Evolutionary conservation across 257 asterid genomes (phyloP).

Genomic region (Solanum rostratum): DNA sequence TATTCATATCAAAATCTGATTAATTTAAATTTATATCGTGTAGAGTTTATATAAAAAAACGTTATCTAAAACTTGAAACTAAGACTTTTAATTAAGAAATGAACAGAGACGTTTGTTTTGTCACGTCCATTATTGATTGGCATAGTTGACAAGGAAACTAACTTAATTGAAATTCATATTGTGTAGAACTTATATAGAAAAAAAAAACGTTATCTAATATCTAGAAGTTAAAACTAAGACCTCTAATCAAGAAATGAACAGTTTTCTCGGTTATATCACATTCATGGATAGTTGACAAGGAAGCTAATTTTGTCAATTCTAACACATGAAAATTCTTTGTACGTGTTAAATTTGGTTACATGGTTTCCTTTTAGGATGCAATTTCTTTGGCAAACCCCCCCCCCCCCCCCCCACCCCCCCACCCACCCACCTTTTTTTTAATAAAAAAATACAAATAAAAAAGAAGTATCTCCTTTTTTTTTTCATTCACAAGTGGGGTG

Average conservation of each 20-base stretch:
- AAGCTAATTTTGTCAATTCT: not conserved
- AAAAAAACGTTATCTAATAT: no score
- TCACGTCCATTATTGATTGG: not conserved
- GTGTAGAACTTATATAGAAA: no score
- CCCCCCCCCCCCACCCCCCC: no score
- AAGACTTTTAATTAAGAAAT: fast-evolving
- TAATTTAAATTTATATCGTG: not conserved
- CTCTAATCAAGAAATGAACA: fast-evolving
- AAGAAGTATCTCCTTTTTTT: not conserved
- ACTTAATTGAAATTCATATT: no score
- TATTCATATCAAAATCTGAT: fast-evolving
- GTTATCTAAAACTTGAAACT: not conserved
- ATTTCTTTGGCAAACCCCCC: not conserved
- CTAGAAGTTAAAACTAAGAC: fast-evolving
- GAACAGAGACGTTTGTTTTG: no score
- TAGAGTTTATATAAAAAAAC: no score
- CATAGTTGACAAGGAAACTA: not conserved
- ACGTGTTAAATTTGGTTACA: not conserved
- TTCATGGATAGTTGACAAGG: not conserved
- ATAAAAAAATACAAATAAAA: not conserved
- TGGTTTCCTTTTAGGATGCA: not conserved
- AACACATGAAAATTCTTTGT: not conserved
- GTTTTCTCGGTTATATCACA: no score
- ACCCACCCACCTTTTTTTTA: no score
- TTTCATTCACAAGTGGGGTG: not conserved